These are phyloP conservation scores for Cryptosporidium xiaoi DNA, from an alignment of 169 alveolate genomes.

Conservation along the genomic window DNA sequence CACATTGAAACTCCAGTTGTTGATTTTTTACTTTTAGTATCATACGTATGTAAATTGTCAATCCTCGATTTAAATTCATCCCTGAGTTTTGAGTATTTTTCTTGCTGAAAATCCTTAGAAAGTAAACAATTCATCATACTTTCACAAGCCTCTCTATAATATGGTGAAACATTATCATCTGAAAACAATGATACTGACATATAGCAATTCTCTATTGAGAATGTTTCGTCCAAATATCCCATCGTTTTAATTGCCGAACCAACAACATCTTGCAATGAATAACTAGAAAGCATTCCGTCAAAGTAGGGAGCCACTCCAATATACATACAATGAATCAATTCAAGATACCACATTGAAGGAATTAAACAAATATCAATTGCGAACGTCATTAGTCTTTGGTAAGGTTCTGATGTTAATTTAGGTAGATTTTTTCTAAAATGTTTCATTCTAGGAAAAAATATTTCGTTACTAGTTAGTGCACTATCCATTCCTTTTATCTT, in stretches of 20 bases:
- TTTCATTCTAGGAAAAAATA: constrained; percentile 4
- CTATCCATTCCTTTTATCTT: too few relatives aligned
- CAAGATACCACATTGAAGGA: constrained; percentile 64
- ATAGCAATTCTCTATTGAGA: constrained; percentile 18
- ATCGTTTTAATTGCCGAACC: constrained; percentile 50
- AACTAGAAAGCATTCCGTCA: constrained; percentile 28
- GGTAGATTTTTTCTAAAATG: constrained; percentile 6
- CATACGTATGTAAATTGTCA: too few relatives aligned
- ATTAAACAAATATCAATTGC: constrained; percentile 37
- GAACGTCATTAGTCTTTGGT: constrained; percentile 20
- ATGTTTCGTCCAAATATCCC: constrained; percentile 41
- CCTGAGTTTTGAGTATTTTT: background rate
- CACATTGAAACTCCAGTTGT: too few relatives aligned
- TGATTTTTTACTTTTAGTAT: too few relatives aligned
- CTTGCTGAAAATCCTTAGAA: constrained; percentile 6
- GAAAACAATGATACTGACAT: constrained; percentile 8
- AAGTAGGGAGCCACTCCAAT: constrained; percentile 22
- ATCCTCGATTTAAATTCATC: constrained; percentile 8
- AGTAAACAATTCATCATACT: constrained; percentile 18
- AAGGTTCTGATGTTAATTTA: constrained; percentile 39
- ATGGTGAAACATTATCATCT: constrained; percentile 13
- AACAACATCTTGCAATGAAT: constrained; percentile 54
- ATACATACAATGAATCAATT: constrained; percentile 51
- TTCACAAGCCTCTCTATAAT: constrained; percentile 2
- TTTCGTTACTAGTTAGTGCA: background rate